A percentile compares a stretch with the other conserved stretches of the same genome.
Evolutionary conservation across 2,329 filamentous ascomycete species (phyloP).

Genomic region (Hypomyces perniciosus): DNA sequence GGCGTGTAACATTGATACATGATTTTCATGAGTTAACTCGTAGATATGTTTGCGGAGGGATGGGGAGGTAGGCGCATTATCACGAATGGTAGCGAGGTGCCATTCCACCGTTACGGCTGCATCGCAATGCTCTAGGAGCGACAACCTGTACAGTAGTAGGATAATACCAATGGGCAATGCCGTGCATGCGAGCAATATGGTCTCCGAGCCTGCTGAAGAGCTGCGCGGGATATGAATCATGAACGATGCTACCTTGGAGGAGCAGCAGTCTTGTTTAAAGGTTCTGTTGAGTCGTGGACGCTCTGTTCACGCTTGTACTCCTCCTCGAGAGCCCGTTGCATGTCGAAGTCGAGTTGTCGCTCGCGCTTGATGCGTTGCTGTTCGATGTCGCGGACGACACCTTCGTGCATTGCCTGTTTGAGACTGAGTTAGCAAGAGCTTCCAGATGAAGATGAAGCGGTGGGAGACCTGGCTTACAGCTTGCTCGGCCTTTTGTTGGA

Average conservation of each 20-base stretch:
- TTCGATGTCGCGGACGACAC: constrained; percentile 90
- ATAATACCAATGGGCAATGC: constrained; percentile 14
- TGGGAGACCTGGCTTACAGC: constrained; percentile 46
- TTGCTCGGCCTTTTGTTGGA: constrained; percentile 78
- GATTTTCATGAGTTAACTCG: neutral
- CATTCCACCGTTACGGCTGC: neutral
- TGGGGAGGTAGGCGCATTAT: constrained; percentile 3
- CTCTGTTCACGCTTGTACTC: constrained; percentile 87
- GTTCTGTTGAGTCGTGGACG: constrained; percentile 46
- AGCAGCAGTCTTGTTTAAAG: constrained; percentile 13
- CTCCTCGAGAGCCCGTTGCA: constrained; percentile 77
- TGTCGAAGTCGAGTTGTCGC: constrained; percentile 88
- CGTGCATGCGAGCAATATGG: neutral
- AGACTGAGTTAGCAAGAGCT: neutral
- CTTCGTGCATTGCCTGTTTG: constrained; percentile 83
- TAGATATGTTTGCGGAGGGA: constrained; percentile 2
- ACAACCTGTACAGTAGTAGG: constrained; percentile 16
- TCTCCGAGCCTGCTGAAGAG: neutral
- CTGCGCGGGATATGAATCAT: neutral
- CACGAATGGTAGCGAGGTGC: constrained; percentile 5
- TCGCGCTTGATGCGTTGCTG: constrained; percentile 87
- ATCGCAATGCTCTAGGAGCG: constrained; percentile 6
- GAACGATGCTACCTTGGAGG: constrained; percentile 19
- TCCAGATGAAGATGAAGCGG: neutral
- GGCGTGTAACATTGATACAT: constrained; percentile 2